Evolutionary conservation across 2,329 filamentous ascomycete genomes (phyloP).

Genomic region (Sclerotinia subarctica): DNA sequence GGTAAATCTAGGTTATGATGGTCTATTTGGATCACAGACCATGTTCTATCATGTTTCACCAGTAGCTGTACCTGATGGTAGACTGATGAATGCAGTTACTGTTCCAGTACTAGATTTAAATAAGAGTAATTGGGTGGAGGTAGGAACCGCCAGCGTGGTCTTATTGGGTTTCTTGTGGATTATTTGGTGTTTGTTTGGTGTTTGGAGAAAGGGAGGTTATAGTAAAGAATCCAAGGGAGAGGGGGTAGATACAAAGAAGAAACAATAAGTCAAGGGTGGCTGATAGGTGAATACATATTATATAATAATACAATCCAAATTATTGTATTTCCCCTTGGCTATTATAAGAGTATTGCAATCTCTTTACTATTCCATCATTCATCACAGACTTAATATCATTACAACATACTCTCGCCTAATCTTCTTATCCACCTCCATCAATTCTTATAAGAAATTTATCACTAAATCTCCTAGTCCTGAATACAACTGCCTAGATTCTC

Average conservation of each 20-base stretch:
- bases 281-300: background rate
- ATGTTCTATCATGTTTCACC: conserved; percentile 78
- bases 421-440: background rate
- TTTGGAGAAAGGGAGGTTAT: conserved; percentile 34
- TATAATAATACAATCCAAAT: background rate
- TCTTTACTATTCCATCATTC: too few species aligned
- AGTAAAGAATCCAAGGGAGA: conserved; percentile 18
- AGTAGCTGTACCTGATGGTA: conserved; percentile 20
- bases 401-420: too few species aligned
- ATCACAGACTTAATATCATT: too few species aligned
- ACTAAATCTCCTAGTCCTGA: background rate
- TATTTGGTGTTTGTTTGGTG: conserved; percentile 45
- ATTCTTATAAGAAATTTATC: background rate
- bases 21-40: conserved; percentile 70
- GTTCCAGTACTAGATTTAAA: conserved; percentile 65
- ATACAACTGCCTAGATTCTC: too few species aligned
- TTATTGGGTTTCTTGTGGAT: conserved; percentile 68
- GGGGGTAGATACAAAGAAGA: conserved; percentile 26
- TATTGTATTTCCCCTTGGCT: background rate
- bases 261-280: conserved; percentile 20
- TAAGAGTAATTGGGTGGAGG: conserved; percentile 47
- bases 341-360: background rate
- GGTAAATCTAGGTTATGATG: conserved; percentile 80
- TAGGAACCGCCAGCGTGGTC: conserved; percentile 58
- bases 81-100: conserved; percentile 52